Percentiles rank a stretch among this genome's conserved stretches.
phyloP scores from a whole-genome alignment of 2,329 filamentous ascomycete species.

The Diaporthe citriasiana region DNA sequence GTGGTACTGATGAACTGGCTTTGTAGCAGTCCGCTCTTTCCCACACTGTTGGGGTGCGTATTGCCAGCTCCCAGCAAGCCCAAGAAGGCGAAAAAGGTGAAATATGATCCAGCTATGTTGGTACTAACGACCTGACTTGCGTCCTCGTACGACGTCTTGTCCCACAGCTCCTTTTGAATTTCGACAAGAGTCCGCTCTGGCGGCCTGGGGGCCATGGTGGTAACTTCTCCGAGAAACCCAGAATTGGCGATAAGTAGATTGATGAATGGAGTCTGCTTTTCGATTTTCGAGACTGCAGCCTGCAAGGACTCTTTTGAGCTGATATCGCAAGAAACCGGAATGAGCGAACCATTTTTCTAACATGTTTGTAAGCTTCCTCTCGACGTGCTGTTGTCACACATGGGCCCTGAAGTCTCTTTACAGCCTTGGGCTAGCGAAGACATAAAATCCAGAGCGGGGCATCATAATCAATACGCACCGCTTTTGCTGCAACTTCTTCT shows the following conservation, averaged over 20 bases:
- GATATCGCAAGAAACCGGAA: not conserved
- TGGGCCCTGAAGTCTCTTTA: too few species aligned
- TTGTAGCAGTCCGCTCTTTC: not conserved
- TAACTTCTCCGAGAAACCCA: not conserved
- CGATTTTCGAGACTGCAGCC: not conserved
- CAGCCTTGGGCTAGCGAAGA: rapidly evolving
- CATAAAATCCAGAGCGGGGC: rapidly evolving
- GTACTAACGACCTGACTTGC: not conserved
- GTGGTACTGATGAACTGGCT: conserved; percentile 8
- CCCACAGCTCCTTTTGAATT: not conserved
- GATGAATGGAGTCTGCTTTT: not conserved
- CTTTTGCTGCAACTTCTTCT: not conserved
- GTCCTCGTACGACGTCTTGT: not conserved
- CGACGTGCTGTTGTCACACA: too few species aligned
- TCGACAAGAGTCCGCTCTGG: not conserved
- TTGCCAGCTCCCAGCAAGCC: not conserved
- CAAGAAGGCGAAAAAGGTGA: conserved; percentile 1
- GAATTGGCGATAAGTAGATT: conserved; percentile 1
- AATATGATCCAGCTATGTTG: conserved; percentile 2
- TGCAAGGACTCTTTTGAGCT: conserved; percentile 9
- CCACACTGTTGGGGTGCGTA: conserved; percentile 3
- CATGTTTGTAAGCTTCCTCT: not conserved
- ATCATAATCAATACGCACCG: not conserved
- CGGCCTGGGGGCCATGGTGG: not conserved
- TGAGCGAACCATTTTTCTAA: conserved; percentile 4